These are phyloP conservation scores for Tirmania nivea DNA, from an alignment of 495 filamentous ascomycete species.

Conservation along the genomic window DNA sequence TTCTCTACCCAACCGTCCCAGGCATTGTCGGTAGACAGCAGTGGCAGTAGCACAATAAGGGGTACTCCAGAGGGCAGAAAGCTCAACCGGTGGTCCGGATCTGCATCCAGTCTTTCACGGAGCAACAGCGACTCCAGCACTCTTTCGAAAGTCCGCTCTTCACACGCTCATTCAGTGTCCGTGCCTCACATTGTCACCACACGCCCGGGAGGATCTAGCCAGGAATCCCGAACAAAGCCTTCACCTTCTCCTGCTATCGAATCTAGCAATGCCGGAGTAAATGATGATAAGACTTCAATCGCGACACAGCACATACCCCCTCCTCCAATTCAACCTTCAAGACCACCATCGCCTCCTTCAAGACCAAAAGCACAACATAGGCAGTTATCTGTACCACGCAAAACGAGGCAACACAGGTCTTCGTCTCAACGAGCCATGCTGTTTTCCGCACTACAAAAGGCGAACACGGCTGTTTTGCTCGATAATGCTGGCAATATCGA, in stretches of 20 bases:
- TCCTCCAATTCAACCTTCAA: neutral
- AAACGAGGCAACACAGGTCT: slow-evolving; percentile 11
- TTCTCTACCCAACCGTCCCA: neutral
- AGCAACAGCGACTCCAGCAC: neutral
- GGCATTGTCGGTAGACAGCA: neutral
- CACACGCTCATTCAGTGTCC: neutral
- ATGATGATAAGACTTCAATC: no score
- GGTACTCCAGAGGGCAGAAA: neutral
- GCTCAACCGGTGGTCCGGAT: neutral
- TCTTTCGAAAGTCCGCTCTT: neutral
- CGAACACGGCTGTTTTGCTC: slow-evolving; percentile 80
- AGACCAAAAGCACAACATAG: neutral
- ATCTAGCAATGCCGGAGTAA: no score
- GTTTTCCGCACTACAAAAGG: slow-evolving; percentile 78
- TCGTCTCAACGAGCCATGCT: slow-evolving; percentile 74
- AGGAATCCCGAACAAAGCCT: neutral
- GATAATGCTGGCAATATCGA: slow-evolving; percentile 91
- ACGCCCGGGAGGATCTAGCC: neutral
- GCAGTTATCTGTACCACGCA: neutral
- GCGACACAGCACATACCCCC: no score
- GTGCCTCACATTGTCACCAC: neutral
- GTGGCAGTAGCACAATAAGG: neutral
- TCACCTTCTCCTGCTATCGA: neutral
- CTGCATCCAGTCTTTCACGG: neutral
- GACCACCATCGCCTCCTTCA: neutral